phyloP scores from a whole-genome alignment of 805 yeast species.

The Maudiozyma bulderi region DNA sequence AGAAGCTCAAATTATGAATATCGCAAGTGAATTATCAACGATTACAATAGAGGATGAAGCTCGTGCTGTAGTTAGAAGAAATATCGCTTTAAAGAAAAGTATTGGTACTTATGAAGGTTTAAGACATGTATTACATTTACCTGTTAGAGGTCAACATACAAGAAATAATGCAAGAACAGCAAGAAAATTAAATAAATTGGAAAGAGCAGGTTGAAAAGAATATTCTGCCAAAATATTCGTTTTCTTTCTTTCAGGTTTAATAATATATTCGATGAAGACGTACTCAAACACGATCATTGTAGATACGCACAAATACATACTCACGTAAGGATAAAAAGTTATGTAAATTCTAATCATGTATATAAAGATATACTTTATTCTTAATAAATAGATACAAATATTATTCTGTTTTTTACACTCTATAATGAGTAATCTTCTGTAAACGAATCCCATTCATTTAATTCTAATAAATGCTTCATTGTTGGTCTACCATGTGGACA shows the following conservation, averaged over 20 bases:
- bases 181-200: slow-evolving; percentile 66
- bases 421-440: slow-evolving; percentile 1
- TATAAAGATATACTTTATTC: too few relatives aligned
- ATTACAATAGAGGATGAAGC: slow-evolving; percentile 76
- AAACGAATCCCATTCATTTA: slow-evolving; percentile 18
- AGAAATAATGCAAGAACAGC: slow-evolving; percentile 89
- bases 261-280: not conserved
- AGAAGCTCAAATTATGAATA: slow-evolving; percentile 76
- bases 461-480: slow-evolving; percentile 74
- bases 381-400: not conserved
- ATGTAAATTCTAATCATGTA: too few relatives aligned
- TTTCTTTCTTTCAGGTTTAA: not conserved
- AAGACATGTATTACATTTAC: slow-evolving; percentile 77
- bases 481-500: slow-evolving; percentile 98
- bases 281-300: too few relatives aligned
- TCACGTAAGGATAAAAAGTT: too few relatives aligned
- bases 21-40: slow-evolving; percentile 79
- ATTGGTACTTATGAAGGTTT: slow-evolving; percentile 83
- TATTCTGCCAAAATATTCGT: not conserved
- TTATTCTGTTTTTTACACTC: not conserved
- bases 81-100: slow-evolving; percentile 66
- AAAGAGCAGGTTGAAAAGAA: slow-evolving; percentile 42
- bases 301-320: too few relatives aligned
- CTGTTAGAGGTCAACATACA: slow-evolving; percentile 86
- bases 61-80: slow-evolving; percentile 61